A percentile compares a stretch with the other conserved stretches of the same genome.
Conservation (phyloP, 352 stramenopile genomes). For the Phytophthora europaea region DNA sequence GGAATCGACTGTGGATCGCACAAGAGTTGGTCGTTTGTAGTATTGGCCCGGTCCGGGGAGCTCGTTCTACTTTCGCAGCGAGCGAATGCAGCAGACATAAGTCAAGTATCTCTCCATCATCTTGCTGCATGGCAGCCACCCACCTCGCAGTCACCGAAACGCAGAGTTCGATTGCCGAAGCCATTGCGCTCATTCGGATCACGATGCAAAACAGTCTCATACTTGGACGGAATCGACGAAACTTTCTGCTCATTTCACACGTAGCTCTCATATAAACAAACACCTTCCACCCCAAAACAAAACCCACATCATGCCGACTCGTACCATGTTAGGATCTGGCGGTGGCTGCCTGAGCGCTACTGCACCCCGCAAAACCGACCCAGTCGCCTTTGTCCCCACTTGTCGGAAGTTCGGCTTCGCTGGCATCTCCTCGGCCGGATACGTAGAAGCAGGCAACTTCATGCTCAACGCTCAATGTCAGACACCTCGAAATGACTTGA, state of each 20-base stretch:
- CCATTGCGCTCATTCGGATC: slow-evolving; percentile 68
- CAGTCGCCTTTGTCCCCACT: slow-evolving; percentile 58
- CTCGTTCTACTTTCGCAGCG: slow-evolving; percentile 57
- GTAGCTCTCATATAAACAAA: neutral
- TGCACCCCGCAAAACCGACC: slow-evolving; percentile 42
- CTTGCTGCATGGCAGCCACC: neutral
- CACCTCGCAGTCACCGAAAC: slow-evolving; percentile 72
- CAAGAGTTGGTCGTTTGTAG: slow-evolving; percentile 68
- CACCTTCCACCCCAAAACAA: neutral
- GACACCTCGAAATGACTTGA: neutral
- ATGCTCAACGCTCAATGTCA: slow-evolving; percentile 17
- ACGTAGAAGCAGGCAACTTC: slow-evolving; percentile 24
- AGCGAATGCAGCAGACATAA: neutral
- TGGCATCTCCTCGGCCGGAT: slow-evolving; percentile 27
- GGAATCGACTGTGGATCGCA: slow-evolving; percentile 70
- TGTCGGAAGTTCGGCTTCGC: slow-evolving; percentile 69
- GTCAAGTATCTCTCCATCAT: neutral
- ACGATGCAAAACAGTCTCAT: slow-evolving; percentile 76
- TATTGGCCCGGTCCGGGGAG: slow-evolving; percentile 75
- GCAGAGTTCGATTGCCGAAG: slow-evolving; percentile 73
- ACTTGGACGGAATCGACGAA: slow-evolving; percentile 85
- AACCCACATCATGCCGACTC: neutral
- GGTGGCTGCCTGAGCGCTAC: slow-evolving; percentile 25
- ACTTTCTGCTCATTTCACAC: slow-evolving; percentile 43
- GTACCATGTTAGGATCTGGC: slow-evolving; percentile 31